A percentile compares a stretch with the other conserved stretches of the same genome.
Conservation (phyloP, 495 filamentous ascomycete genomes). For the Podospora pseudoanserina region DNA sequence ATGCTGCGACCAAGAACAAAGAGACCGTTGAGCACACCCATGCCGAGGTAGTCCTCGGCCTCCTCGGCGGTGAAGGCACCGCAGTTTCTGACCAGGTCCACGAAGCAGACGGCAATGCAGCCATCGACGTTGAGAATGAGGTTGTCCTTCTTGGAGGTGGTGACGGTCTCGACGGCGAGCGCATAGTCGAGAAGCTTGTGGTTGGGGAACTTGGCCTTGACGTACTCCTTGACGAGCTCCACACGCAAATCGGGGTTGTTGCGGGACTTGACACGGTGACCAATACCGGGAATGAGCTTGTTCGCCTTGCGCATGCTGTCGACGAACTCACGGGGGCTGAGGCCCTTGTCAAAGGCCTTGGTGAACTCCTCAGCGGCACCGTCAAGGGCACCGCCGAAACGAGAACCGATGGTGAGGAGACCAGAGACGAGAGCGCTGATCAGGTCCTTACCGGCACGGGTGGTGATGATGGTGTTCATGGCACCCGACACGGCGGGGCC, state of each 20-base stretch:
- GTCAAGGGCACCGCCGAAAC: slow-evolving; percentile 97
- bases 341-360: slow-evolving; percentile 94
- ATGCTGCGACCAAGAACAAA: slow-evolving; percentile 96
- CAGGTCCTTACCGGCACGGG: slow-evolving; percentile 96
- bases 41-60: slow-evolving; percentile 78
- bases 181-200: slow-evolving; percentile 98
- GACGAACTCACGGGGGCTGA: slow-evolving; percentile 97
- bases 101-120: slow-evolving; percentile 97
- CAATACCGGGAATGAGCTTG: slow-evolving; percentile 99
- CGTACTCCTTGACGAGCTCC: slow-evolving; percentile 98
- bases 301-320: slow-evolving; percentile 99
- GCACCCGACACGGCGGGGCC: slow-evolving; percentile 97
- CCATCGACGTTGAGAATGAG: slow-evolving; percentile 99
- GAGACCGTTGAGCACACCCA: slow-evolving; percentile 98
- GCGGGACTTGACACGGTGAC: slow-evolving; percentile 97
- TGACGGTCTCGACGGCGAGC: slow-evolving; percentile 95
- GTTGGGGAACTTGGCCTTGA: slow-evolving; percentile 92
- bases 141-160: slow-evolving; percentile 99
- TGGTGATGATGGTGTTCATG: slow-evolving; percentile 99
- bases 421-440: slow-evolving; percentile 92
- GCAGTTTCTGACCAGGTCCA: slow-evolving; percentile 95
- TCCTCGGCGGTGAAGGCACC: slow-evolving; percentile 87
- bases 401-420: slow-evolving; percentile 96
- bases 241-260: slow-evolving; percentile 99
- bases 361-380: slow-evolving; percentile 98